Percentiles rank a stretch among this genome's conserved stretches.
These are phyloP conservation scores for Wickerhamiella dianesei DNA, from an alignment of 805 yeast genomes.

Conservation along the genomic window DNA sequence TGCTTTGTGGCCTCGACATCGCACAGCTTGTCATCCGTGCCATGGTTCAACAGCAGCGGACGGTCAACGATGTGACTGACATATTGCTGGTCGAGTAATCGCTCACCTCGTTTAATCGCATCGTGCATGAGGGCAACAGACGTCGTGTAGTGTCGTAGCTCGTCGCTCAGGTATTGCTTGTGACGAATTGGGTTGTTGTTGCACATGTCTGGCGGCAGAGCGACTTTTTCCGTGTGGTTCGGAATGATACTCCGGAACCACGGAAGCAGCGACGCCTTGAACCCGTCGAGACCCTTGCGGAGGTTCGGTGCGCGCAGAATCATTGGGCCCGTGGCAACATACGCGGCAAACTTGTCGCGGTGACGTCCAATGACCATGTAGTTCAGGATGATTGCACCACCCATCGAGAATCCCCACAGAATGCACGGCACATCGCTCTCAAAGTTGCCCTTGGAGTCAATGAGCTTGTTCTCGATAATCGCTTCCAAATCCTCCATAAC, in stretches of 20 bases:
- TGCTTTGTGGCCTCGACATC: slow-evolving; percentile 10
- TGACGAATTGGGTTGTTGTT: slow-evolving; percentile 21
- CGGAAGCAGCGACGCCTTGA: slow-evolving; percentile 19
- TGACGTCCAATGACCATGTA: slow-evolving; percentile 26
- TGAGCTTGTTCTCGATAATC: slow-evolving; percentile 15
- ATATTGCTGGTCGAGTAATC: slow-evolving; percentile 21
- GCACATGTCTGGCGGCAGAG: slow-evolving; percentile 18
- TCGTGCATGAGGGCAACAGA: slow-evolving; percentile 24
- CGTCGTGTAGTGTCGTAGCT: slow-evolving; percentile 18
- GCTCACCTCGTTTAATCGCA: slow-evolving; percentile 25
- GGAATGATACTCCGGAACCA: slow-evolving; percentile 22
- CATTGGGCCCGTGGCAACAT: slow-evolving; percentile 25
- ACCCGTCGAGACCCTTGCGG: slow-evolving; percentile 17
- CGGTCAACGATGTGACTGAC: slow-evolving; percentile 21
- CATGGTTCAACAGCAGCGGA: slow-evolving; percentile 26
- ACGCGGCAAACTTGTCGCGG: slow-evolving; percentile 24
- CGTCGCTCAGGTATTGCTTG: slow-evolving; percentile 19
- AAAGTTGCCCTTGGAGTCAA: slow-evolving; percentile 7
- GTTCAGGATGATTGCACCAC: slow-evolving; percentile 28
- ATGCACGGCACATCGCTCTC: slow-evolving; percentile 13
- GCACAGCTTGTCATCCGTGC: slow-evolving; percentile 28
- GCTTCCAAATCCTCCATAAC: slow-evolving; percentile 25
- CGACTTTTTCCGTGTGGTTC: slow-evolving; percentile 15
- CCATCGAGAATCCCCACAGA: slow-evolving; percentile 29
- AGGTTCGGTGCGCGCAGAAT: slow-evolving; percentile 18